A percentile compares a stretch with the other conserved stretches of the same genome.
phyloP scores from a whole-genome alignment of 2,329 filamentous ascomycete genomes.

The Chrysosporium queenslandicum region DNA sequence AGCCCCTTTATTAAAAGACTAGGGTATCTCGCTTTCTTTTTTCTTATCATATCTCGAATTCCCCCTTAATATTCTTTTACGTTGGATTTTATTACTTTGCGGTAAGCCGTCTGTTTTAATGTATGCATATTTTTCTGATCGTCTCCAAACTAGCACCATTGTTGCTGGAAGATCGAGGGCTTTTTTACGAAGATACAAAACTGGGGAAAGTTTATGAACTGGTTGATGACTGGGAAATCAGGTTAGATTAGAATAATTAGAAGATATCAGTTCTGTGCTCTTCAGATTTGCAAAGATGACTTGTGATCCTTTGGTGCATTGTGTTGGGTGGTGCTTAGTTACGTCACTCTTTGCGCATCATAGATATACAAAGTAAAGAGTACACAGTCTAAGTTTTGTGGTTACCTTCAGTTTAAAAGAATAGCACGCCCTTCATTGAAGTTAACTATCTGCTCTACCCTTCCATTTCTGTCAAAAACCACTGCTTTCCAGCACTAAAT shows the following conservation, averaged over 20 bases:
- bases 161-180: background rate
- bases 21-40: background rate
- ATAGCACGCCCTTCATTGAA: too few species aligned
- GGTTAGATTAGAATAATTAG: slow-evolving; percentile 3
- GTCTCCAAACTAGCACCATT: background rate
- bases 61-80: background rate
- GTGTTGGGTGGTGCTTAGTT: too few species aligned
- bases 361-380: too few species aligned
- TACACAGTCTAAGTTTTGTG: too few species aligned
- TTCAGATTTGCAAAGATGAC: too few species aligned
- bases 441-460: too few species aligned
- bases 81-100: background rate
- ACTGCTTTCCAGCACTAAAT: too few species aligned
- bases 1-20: background rate
- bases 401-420: too few species aligned
- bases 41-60: background rate
- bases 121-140: background rate
- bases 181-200: background rate
- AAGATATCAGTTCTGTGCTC: too few species aligned
- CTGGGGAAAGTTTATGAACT: background rate
- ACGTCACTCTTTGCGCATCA: too few species aligned
- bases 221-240: background rate
- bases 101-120: background rate
- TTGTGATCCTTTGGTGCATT: too few species aligned
- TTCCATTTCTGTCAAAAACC: too few species aligned